Evolutionary conservation across 129 eudicot species (phyloP).

Genomic region (Arctium minus): DNA sequence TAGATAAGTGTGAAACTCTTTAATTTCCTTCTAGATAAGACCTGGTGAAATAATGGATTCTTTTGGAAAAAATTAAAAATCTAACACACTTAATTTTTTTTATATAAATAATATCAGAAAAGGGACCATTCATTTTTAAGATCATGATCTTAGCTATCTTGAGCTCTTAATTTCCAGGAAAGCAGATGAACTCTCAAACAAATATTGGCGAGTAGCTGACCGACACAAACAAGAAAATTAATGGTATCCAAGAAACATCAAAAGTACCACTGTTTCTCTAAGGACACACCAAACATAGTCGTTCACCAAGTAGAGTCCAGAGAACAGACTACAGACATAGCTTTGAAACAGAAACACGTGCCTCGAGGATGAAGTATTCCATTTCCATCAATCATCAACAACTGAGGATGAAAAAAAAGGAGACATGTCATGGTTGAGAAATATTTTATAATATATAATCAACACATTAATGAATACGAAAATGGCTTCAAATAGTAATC

Average conservation of each 20-base stretch:
- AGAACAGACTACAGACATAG: slow-evolving; percentile 7
- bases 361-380: slow-evolving; percentile 99
- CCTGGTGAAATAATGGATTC: not conserved
- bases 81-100: not conserved
- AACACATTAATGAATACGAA: not conserved
- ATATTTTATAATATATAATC: not conserved
- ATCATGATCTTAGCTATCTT: not conserved
- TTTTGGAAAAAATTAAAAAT: not conserved
- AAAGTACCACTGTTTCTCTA: not conserved
- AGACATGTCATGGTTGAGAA: slow-evolving; percentile 14
- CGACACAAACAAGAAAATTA: not conserved
- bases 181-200: not conserved
- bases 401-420: slow-evolving; percentile 30
- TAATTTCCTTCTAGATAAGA: not conserved
- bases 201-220: not conserved
- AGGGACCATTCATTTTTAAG: not conserved
- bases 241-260: not conserved
- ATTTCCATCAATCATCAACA: slow-evolving; percentile 97
- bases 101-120: not conserved
- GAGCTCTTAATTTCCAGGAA: not conserved
- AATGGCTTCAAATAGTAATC: not conserved
- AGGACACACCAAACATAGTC: not conserved
- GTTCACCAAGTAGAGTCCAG: not conserved
- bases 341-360: slow-evolving; percentile 36
- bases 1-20: not conserved